These are phyloP conservation scores for Trichomonas gallinae DNA, from an alignment of 208 protist species.

Conservation along the genomic window DNA sequence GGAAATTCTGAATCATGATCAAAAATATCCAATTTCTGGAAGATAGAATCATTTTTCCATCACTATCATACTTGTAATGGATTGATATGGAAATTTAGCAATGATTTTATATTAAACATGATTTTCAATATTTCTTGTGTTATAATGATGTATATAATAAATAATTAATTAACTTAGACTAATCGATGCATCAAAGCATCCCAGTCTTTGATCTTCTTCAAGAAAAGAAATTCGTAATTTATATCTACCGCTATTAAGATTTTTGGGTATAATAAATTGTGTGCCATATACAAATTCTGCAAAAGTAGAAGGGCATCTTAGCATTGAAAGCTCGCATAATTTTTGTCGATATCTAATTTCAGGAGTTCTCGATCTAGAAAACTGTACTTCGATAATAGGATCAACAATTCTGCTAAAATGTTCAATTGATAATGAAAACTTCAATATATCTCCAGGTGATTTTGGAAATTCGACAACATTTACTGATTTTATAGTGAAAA, in stretches of 20 bases:
- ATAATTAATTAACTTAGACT: no score
- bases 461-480: background rate
- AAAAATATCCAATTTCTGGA: no score
- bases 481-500: background rate
- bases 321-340: background rate
- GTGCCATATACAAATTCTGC: background rate
- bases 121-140: no score
- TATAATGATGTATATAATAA: no score
- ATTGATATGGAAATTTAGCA: no score
- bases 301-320: background rate
- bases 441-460: background rate
- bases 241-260: background rate
- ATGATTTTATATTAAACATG: no score
- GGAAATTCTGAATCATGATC: no score
- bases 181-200: background rate
- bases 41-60: no score
- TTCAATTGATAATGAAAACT: background rate
- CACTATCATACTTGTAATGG: no score
- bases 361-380: background rate
- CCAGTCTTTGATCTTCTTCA: background rate
- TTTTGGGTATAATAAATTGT: background rate
- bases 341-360: background rate
- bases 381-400: background rate
- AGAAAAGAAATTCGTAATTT: background rate
- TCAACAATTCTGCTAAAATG: background rate